phyloP scores from a whole-genome alignment of 345 rosid genomes.

The Ricinus communis region DNA sequence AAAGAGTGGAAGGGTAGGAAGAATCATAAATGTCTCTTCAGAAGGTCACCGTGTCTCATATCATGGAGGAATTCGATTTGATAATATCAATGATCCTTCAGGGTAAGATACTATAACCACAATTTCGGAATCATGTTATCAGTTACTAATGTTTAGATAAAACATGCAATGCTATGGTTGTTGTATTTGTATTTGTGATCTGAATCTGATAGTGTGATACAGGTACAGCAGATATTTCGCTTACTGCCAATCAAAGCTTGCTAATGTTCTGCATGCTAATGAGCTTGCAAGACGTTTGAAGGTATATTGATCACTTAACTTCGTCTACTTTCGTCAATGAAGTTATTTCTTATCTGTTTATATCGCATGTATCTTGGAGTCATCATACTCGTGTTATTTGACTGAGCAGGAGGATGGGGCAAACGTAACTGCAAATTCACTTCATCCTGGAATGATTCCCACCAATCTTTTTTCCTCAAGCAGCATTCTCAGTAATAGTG shows the following conservation, averaged over 20 bases:
- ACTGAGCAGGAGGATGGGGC: slow-evolving; percentile 52
- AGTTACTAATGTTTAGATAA: background rate
- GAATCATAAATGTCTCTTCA: slow-evolving; percentile 4
- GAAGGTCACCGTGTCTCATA: background rate
- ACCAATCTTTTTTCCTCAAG: slow-evolving; percentile 51
- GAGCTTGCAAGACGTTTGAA: slow-evolving; percentile 11
- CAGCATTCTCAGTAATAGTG: background rate
- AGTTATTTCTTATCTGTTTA: too few species aligned
- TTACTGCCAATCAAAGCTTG: slow-evolving; percentile 7
- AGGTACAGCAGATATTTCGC: background rate
- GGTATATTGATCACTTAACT: background rate
- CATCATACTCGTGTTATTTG: background rate
- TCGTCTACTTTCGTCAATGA: background rate
- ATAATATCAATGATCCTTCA: slow-evolving; percentile 8
- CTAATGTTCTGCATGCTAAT: slow-evolving; percentile 3
- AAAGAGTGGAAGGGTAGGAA: slow-evolving; percentile 4
- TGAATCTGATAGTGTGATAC: background rate
- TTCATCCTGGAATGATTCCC: slow-evolving; percentile 67
- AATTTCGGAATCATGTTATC: background rate
- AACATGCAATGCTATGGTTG: background rate
- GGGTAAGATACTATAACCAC: background rate
- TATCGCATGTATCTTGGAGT: too few species aligned
- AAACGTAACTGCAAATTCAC: slow-evolving; percentile 59
- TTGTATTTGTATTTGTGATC: too few species aligned
- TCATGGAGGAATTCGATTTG: background rate